Evolutionary conservation across 371 early-diverging fungal genomes (phyloP), one percentile per base, ranked within the genome.

Genomic region (Mortierella sp.): DNA sequence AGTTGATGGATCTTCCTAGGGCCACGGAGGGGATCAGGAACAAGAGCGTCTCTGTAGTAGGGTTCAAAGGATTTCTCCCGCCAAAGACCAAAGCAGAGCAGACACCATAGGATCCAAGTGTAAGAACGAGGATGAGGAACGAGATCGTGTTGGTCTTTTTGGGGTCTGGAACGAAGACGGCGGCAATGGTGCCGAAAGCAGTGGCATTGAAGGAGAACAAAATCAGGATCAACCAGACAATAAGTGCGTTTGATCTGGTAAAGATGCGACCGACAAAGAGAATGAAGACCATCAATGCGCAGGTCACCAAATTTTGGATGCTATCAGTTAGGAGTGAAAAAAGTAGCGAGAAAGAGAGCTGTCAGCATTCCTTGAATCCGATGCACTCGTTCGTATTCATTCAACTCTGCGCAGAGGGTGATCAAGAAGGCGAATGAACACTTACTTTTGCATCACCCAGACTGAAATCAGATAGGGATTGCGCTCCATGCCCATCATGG

Each of bases 401-500:
- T 10, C 10, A 18, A 16, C 19, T 55, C 45, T 16, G 13, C 5
- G 21, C 14, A 24, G 10, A 6, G 13, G 23, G 12, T 1, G 23
- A 2, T 12, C 23, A n/a, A n/a, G 34, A 50, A 42, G 26, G 0
- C 39, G 23, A 55, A 43, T 21, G 43, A 26, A 26, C 12, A 19
- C 69, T 74, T 70, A 76, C 76, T 70, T 76, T 70, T 76, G 76
- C 76, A 69, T 76, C 31, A 49, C 13, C 76, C 76, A 76, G 31
- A 76, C 26, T 5, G 80, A 67, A 23, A 54, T 14, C 24, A 78
- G 58, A 45, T 82, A 82, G 8, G 72, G 48, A 16, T 72, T 58
- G 13, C 60, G 53, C 18, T 31, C 53, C 65, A 81, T 62, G 41
- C 83, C 83, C 82, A 82, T 82, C 64, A 80, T 67, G 23, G 74